Percentiles rank a stretch among this genome's conserved stretches.
Evolutionary conservation across 2,329 filamentous ascomycete species (phyloP).

Genomic region (Aspergillus aculeatinus): DNA sequence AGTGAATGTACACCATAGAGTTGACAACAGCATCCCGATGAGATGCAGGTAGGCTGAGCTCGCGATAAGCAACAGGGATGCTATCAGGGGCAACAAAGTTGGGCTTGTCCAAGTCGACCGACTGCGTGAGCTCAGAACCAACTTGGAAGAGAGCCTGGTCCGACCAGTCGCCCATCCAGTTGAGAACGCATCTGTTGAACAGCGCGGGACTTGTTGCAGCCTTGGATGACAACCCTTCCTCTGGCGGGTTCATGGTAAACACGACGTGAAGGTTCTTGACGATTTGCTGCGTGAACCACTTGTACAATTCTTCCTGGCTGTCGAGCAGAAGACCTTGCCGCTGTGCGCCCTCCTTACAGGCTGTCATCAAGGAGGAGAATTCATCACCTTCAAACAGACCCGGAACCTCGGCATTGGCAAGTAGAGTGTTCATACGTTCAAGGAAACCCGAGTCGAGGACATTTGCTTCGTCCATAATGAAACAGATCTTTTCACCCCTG

Average conservation of each 20-base stretch:
- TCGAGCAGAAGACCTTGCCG: conserved; percentile 92
- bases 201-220: conserved; percentile 95
- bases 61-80: conserved; percentile 88
- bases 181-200: conserved; percentile 99
- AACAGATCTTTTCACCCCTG: conserved; percentile 99
- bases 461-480: conserved; percentile 99
- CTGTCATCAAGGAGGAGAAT: conserved; percentile 96
- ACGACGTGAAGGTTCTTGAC: conserved; percentile 98
- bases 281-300: conserved; percentile 99
- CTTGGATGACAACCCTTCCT: conserved; percentile 91
- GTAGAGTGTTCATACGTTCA: conserved; percentile 97
- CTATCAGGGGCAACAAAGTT: conserved; percentile 85
- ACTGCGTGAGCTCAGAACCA: conserved; percentile 89
- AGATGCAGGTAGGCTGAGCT: conserved; percentile 77
- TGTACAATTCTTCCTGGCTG: conserved; percentile 98
- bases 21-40: conserved; percentile 94
- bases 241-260: conserved; percentile 99
- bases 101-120: conserved; percentile 88
- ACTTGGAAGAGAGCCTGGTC: conserved; percentile 99
- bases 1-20: conserved; percentile 98
- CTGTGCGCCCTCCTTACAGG: conserved; percentile 97
- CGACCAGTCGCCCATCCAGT: conserved; percentile 99
- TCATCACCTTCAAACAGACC: conserved; percentile 99
- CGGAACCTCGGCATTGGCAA: conserved; percentile 98
- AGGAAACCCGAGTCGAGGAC: conserved; percentile 98